These are phyloP conservation scores for Priceomyces carsonii DNA, from an alignment of 805 yeast genomes.

Conservation along the genomic window DNA sequence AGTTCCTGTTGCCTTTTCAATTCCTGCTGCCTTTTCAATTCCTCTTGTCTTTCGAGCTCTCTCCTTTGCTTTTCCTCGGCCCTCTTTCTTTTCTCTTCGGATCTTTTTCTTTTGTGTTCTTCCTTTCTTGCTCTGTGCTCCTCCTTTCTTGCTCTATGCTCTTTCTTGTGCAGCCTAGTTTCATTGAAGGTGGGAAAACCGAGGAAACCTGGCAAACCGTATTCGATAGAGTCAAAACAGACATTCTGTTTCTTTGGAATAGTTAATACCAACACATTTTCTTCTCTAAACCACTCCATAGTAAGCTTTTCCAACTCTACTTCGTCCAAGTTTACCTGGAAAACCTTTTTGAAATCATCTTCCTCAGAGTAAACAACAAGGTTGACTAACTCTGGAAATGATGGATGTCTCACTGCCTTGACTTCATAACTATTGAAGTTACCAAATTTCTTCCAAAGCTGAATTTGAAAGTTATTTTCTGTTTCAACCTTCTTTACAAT, in stretches of 20 bases:
- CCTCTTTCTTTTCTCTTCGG: constrained; percentile 6
- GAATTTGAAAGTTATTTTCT: constrained; percentile 35
- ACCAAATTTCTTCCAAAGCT: constrained; percentile 35
- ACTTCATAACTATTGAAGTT: constrained; percentile 36
- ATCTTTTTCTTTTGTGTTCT: constrained; percentile 6
- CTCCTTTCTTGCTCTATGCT: constrained; percentile 1
- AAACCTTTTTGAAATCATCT: constrained; percentile 32
- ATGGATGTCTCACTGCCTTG: constrained; percentile 16
- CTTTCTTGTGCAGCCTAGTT: not conserved
- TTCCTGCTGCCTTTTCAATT: constrained; percentile 5
- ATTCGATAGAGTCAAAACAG: constrained; percentile 7
- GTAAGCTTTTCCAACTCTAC: constrained; percentile 32
- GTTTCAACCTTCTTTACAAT: constrained; percentile 37
- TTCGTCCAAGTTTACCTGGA: constrained; percentile 26
- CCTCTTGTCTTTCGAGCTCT: constrained; percentile 5
- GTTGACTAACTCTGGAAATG: constrained; percentile 16
- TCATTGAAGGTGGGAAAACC: constrained; percentile 1
- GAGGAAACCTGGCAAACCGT: constrained; percentile 9
- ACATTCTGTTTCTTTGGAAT: constrained; percentile 28
- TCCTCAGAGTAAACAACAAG: constrained; percentile 21
- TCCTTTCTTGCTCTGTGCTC: constrained; percentile 4
- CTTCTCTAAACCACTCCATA: constrained; percentile 31
- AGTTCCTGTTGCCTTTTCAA: not conserved
- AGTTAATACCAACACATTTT: constrained; percentile 35
- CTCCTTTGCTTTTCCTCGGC: constrained; percentile 1